A percentile compares a stretch with the other conserved stretches of the same genome.
phyloP scores from a whole-genome alignment of 2,329 filamentous ascomycete species.

The Elsinoe necatrix region DNA sequence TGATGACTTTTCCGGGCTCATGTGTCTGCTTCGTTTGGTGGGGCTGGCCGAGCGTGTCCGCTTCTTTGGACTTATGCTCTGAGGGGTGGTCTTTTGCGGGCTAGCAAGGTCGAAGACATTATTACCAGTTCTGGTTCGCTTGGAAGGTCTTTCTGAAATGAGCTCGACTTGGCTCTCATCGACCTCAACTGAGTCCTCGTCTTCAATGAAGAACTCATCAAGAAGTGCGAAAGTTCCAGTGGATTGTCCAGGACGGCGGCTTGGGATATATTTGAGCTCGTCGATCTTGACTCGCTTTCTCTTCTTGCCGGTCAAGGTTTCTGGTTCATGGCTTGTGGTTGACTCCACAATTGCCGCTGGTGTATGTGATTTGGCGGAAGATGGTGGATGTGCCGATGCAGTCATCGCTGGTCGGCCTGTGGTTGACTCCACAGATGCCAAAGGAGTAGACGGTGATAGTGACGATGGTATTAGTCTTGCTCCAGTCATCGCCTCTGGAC shows the following conservation, averaged over 20 bases:
- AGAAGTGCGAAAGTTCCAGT: conserved; percentile 18
- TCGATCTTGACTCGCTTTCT: conserved; percentile 18
- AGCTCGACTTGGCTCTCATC: conserved; percentile 15
- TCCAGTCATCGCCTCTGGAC: not conserved
- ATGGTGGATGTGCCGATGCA: not conserved
- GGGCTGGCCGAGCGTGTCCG: conserved; percentile 1
- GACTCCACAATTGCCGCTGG: not conserved
- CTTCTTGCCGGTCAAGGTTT: conserved; percentile 13
- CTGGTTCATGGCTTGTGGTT: not conserved
- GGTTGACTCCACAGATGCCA: not conserved
- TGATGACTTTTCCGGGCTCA: conserved; percentile 1
- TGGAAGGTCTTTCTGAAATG: conserved; percentile 12
- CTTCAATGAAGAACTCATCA: conserved; percentile 18
- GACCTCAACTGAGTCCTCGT: conserved; percentile 16
- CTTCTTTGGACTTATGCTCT: conserved; percentile 12
- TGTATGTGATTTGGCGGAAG: not conserved
- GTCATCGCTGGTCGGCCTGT: not conserved
- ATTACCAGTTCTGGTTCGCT: conserved; percentile 17
- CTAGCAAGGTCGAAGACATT: conserved; percentile 19
- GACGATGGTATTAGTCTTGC: not conserved
- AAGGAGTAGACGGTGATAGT: not conserved
- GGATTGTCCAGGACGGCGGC: conserved; percentile 16
- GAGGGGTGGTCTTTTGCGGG: conserved; percentile 2
- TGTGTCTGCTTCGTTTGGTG: not conserved
- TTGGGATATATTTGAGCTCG: conserved; percentile 19